Base-by-base conservation (phyloP, 1,284 basidiomycete genomes). In the Moesziomyces parantarcticus region DNA sequence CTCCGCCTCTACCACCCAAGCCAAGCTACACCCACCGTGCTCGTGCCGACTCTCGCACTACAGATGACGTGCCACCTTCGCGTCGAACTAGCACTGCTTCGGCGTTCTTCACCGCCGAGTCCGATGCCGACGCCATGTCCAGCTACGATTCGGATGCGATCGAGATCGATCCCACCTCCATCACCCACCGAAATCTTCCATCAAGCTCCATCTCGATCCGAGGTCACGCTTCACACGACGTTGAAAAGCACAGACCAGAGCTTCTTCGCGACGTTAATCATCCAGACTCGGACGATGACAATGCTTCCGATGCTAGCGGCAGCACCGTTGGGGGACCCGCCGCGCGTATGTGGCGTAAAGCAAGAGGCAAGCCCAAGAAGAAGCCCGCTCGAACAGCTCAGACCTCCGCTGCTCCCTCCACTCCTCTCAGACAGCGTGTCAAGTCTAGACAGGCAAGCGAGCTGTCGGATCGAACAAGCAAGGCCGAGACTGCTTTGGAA, bases 241-340 rank as follows among this genome's bases (percentile, higher is more conserved):
- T 69, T 7, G 75, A 77, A 36, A 44, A 42, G n/a, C 75, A 76
- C 22, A 42, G 71, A 23, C 76, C 76, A 8, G 76, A 78, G 43
- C 51, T 78, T 22, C 64, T 78, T 10, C 46, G 56, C n/a, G 66
- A 65, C 36, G 13, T 20, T 16, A 16, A 14, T 5, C 21, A 16
- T 13, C 6, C 39, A 40, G 43, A 21, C 7, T 54, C n/a, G 16
- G 69, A 73, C 14, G 66, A 66, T 4, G 75, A 48, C 18, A 44
- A 21, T 7, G 53, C 29, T 9, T 71, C 62, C 20, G 76, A 77
- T 32, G 72, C 57, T 8, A 75, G 71, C 39, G 76, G 76, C 11
- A 74, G 71, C 23, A 78, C 75, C 0, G 53, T 77, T 0, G 76
- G 75, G 3, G 76, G 76, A 13, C 76, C 76, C 14, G 76, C 67